Evolutionary conservation across 1,139 yeast genomes (phyloP).

Genomic region (Geotrichum candidum): DNA sequence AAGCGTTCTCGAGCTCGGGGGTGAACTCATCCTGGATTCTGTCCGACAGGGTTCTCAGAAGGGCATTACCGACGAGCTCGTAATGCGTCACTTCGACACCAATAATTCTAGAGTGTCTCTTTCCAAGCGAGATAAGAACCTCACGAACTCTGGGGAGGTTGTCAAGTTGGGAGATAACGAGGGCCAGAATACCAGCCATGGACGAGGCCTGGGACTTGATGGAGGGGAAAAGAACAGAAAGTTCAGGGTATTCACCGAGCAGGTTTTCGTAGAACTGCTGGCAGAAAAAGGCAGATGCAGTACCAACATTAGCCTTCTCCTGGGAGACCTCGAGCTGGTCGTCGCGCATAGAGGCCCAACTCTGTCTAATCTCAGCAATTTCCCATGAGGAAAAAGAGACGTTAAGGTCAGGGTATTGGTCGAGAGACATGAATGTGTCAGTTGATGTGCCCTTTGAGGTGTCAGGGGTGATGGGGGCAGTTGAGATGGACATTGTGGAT

Average conservation of each 20-base stretch:
- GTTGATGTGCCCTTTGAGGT: background rate
- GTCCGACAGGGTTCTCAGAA: slow-evolving; percentile 67
- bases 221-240: slow-evolving; percentile 57
- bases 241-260: slow-evolving; percentile 46
- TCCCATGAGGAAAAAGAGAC: slow-evolving; percentile 25
- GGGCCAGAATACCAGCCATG: slow-evolving; percentile 73
- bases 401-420: slow-evolving; percentile 24
- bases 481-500: slow-evolving; percentile 11
- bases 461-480: slow-evolving; percentile 3
- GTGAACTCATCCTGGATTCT: slow-evolving; percentile 49
- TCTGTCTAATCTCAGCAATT: slow-evolving; percentile 22
- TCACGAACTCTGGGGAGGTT: slow-evolving; percentile 47
- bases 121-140: slow-evolving; percentile 59
- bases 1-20: slow-evolving; percentile 50
- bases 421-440: slow-evolving; percentile 11
- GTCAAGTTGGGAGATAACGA: slow-evolving; percentile 48
- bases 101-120: slow-evolving; percentile 67
- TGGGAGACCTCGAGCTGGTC: slow-evolving; percentile 25
- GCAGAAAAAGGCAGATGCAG: slow-evolving; percentile 31
- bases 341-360: slow-evolving; percentile 28
- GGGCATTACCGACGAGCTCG: slow-evolving; percentile 74
- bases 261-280: slow-evolving; percentile 59
- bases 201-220: slow-evolving; percentile 68
- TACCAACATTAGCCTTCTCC: slow-evolving; percentile 28
- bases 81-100: slow-evolving; percentile 70